These are phyloP conservation scores for Pseudocercospora macadamiae DNA, from an alignment of 2,329 filamentous ascomycete species.

Conservation along the genomic window DNA sequence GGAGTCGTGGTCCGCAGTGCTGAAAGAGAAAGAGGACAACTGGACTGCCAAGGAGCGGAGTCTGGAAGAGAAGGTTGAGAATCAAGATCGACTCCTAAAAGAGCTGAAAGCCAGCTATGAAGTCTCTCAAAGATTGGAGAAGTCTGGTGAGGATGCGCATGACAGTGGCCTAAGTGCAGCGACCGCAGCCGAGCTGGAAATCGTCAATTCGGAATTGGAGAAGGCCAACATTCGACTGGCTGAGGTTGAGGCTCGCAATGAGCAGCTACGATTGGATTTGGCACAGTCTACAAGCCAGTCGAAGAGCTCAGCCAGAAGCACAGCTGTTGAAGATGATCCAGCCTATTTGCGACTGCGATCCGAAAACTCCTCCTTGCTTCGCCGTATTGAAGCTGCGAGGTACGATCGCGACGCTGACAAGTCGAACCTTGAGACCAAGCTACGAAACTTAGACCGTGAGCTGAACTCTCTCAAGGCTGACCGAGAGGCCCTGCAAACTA, in stretches of 20 bases:
- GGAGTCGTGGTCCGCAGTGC: slow-evolving; percentile 81
- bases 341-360: slow-evolving; percentile 83
- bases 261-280: slow-evolving; percentile 86
- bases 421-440: slow-evolving; percentile 72
- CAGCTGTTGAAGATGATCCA: slow-evolving; percentile 82
- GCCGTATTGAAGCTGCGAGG: slow-evolving; percentile 80
- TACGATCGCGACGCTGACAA: slow-evolving; percentile 83
- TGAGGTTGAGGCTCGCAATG: slow-evolving; percentile 91
- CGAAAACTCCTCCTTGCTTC: slow-evolving; percentile 88
- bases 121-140: slow-evolving; percentile 85
- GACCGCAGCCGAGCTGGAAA: slow-evolving; percentile 87
- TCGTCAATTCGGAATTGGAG: slow-evolving; percentile 89
- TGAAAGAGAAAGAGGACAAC: slow-evolving; percentile 93
- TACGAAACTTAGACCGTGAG: slow-evolving; percentile 80
- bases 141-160: slow-evolving; percentile 65
- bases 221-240: slow-evolving; percentile 83
- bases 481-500: slow-evolving; percentile 75
- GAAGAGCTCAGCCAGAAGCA: slow-evolving; percentile 59
- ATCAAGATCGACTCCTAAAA: slow-evolving; percentile 85
- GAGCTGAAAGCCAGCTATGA: slow-evolving; percentile 98
- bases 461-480: slow-evolving; percentile 75
- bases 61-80: slow-evolving; percentile 90
- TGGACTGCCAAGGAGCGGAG: slow-evolving; percentile 93
- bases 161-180: slow-evolving; percentile 64
- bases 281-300: slow-evolving; percentile 82